Evolutionary conservation across 331 rosid genomes (phyloP).

Genomic region (Cucumis variabilis): DNA sequence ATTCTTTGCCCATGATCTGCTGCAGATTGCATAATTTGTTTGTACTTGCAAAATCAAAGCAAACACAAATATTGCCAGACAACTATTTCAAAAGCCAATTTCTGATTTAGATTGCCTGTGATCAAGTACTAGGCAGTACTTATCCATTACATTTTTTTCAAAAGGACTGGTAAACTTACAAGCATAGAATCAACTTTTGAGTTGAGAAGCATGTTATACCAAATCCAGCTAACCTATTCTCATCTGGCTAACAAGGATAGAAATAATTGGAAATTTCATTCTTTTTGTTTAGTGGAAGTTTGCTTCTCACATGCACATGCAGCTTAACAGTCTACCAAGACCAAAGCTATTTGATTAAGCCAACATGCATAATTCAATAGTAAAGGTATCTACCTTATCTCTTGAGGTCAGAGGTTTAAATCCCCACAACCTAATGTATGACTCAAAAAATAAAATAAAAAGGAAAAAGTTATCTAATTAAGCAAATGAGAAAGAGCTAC

Average conservation of each 20-base stretch:
- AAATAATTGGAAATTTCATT: not conserved
- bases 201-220: slow-evolving; percentile 16
- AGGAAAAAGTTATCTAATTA: not conserved
- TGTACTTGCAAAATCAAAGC: not conserved
- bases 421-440: not conserved
- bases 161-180: slow-evolving; percentile 10
- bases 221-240: not conserved
- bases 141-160: not conserved
- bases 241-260: not conserved
- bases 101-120: not conserved
- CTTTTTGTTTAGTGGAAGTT: slow-evolving; percentile 6
- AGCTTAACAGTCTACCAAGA: not conserved
- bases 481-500: not conserved
- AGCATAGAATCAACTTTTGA: not conserved
- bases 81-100: slow-evolving; percentile 1
- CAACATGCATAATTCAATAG: not conserved
- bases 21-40: slow-evolving; percentile 7
- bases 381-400: not conserved
- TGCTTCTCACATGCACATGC: not conserved
- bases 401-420: not conserved
- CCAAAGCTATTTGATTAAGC: not conserved
- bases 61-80: not conserved
- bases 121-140: not conserved
- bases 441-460: not conserved
- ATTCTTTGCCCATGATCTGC: not conserved